Evolutionary conservation across 768 basidiomycete genomes (phyloP).

Genomic region (Phanerochaete sordida): DNA sequence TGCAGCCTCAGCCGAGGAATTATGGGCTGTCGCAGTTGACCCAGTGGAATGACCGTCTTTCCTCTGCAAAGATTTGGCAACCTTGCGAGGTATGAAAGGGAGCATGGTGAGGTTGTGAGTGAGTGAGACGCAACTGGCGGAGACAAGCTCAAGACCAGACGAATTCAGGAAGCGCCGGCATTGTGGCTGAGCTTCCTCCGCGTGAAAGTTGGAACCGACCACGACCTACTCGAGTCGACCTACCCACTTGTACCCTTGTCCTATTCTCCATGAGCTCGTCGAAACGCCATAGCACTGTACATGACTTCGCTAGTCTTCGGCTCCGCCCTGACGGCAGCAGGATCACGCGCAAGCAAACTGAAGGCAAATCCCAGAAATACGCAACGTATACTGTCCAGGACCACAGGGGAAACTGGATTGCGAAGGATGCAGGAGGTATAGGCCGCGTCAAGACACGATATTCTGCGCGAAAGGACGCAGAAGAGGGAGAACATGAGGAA

Average conservation of each 20-base stretch:
- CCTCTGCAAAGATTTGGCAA: constrained; percentile 33
- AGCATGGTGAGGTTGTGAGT: constrained; percentile 24
- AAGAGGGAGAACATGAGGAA: constrained; percentile 17
- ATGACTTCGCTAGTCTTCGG: constrained; percentile 62
- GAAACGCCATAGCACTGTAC: constrained; percentile 49
- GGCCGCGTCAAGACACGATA: constrained; percentile 37
- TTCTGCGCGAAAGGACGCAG: constrained; percentile 11
- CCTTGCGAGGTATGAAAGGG: constrained; percentile 45
- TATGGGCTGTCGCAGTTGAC: constrained; percentile 8
- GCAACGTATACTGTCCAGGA: constrained; percentile 38
- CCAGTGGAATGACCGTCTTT: constrained; percentile 12
- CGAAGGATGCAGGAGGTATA: constrained; percentile 59
- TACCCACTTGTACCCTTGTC: too few relatives aligned
- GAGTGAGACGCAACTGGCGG: neutral
- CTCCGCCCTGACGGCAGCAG: constrained; percentile 63
- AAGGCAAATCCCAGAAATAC: constrained; percentile 28
- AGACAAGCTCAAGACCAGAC: too few relatives aligned
- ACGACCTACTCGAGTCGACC: too few relatives aligned
- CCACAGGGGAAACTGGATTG: constrained; percentile 60
- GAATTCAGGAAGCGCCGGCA: too few relatives aligned
- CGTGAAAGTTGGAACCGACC: too few relatives aligned
- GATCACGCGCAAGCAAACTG: constrained; percentile 41
- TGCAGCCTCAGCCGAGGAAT: too few relatives aligned
- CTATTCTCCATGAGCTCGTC: constrained; percentile 1
- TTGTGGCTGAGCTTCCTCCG: too few relatives aligned